Evolutionary conservation across 208 protist genomes (phyloP).

Genomic region (Vickermania spadyakhi): DNA sequence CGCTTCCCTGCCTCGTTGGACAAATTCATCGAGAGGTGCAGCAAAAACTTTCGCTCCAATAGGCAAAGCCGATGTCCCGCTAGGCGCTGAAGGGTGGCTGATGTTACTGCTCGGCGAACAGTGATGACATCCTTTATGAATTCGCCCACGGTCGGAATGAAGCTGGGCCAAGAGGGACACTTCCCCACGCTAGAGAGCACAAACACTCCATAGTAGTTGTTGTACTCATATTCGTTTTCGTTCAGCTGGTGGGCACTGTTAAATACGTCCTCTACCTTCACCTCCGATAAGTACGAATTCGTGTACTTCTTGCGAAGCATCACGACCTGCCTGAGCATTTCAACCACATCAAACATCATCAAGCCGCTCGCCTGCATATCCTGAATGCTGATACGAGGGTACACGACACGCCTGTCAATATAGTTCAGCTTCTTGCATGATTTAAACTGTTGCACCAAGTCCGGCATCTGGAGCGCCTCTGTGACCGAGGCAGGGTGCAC

Average conservation of each 20-base stretch:
- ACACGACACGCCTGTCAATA: constrained; percentile 66
- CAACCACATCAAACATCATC: constrained; percentile 35
- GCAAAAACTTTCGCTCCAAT: constrained; percentile 88
- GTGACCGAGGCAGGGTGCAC: constrained; percentile 4
- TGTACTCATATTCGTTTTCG: constrained; percentile 81
- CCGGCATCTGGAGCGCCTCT: constrained; percentile 25
- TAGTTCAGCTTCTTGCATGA: constrained; percentile 45
- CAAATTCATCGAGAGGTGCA: constrained; percentile 91
- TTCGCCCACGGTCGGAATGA: constrained; percentile 59
- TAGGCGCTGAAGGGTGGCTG: constrained; percentile 63
- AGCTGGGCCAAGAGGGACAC: constrained; percentile 64
- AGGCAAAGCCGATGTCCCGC: constrained; percentile 78
- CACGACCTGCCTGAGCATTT: constrained; percentile 52
- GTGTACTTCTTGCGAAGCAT: constrained; percentile 69
- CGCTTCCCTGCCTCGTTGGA: constrained; percentile 61
- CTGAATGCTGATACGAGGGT: constrained; percentile 73
- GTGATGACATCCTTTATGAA: constrained; percentile 79
- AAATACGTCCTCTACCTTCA: constrained; percentile 83
- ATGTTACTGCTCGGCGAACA: constrained; percentile 50
- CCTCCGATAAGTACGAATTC: constrained; percentile 29
- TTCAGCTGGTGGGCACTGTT: constrained; percentile 59
- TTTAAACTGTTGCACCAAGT: constrained; percentile 37
- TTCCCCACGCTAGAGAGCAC: constrained; percentile 58
- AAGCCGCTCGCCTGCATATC: constrained; percentile 4
- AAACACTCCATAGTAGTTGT: constrained; percentile 86